These are phyloP conservation scores for Cynanchum wilfordii DNA, from an alignment of 257 asterid genomes.

Conservation along the genomic window DNA sequence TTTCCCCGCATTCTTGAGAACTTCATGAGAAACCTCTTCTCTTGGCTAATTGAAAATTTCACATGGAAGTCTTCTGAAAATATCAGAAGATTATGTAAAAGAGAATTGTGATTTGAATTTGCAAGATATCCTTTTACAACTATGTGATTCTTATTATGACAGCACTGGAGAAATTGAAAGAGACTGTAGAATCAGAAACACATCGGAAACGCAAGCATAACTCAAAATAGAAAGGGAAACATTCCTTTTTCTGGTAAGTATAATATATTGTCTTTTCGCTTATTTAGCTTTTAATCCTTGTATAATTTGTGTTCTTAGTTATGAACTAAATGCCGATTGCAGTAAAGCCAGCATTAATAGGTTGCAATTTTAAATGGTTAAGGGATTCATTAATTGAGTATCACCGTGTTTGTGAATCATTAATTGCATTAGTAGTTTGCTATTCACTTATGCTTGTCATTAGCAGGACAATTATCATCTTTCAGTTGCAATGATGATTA, in stretches of 20 bases:
- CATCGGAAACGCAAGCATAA: conserved; percentile 35
- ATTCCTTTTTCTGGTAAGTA: conserved; percentile 14
- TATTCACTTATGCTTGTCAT: no score
- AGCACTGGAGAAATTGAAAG: conserved; percentile 77
- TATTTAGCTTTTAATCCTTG: background rate
- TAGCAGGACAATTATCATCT: no score
- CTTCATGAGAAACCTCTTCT: background rate
- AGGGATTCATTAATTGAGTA: background rate
- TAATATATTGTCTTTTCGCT: background rate
- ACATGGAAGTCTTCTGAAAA: no score
- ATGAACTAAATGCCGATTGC: background rate
- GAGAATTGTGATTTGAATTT: conserved; percentile 1
- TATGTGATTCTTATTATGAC: conserved; percentile 18
- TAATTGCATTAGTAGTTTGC: background rate
- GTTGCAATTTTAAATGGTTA: background rate
- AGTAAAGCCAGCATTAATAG: background rate
- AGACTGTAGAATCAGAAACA: conserved; percentile 48
- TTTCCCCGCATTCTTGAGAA: no score
- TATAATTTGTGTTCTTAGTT: background rate
- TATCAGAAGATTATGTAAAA: background rate
- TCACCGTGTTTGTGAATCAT: no score
- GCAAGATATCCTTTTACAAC: background rate
- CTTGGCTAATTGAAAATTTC: background rate
- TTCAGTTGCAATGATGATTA: no score
- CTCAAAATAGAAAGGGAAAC: conserved; percentile 21